These are phyloP conservation scores for Fusarium albidum DNA, from an alignment of 2,329 filamentous ascomycete genomes.

Conservation along the genomic window DNA sequence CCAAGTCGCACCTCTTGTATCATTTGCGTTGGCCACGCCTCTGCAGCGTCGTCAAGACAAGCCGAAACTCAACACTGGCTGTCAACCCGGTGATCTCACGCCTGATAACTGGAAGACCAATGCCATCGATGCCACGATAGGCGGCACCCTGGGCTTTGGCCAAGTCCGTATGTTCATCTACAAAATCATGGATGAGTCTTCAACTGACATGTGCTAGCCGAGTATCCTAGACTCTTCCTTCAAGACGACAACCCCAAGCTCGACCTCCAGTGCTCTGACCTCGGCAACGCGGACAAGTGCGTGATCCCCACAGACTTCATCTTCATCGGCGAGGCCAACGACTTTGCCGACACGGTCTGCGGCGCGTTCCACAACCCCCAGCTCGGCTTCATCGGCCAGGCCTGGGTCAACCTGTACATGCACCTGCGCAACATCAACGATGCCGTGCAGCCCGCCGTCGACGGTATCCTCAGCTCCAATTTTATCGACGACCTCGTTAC, in stretches of 20 bases:
- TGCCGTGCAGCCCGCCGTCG: neutral
- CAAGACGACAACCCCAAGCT: slow-evolving; percentile 1
- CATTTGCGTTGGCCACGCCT: too few relatives aligned
- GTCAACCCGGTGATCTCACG: neutral
- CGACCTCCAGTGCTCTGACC: neutral
- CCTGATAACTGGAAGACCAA: slow-evolving; percentile 1
- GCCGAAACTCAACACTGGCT: neutral
- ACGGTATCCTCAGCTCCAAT: neutral
- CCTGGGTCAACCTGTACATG: slow-evolving; percentile 2
- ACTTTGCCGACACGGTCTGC: too few relatives aligned
- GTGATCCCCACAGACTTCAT: neutral
- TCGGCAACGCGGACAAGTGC: neutral
- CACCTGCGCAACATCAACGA: slow-evolving; percentile 4
- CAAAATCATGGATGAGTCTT: too few relatives aligned
- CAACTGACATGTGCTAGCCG: too few relatives aligned
- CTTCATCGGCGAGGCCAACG: too few relatives aligned
- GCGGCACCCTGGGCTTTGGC: neutral
- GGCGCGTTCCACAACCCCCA: neutral
- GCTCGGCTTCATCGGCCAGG: neutral
- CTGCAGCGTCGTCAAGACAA: too few relatives aligned
- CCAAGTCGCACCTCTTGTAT: too few relatives aligned
- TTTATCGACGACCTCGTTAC: neutral
- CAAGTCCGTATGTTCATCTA: neutral
- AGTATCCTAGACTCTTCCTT: neutral
- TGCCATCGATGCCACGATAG: slow-evolving; percentile 1